A percentile compares a stretch with the other conserved stretches of the same genome.
Conservation (phyloP, 1,284 basidiomycete species). For the Cutaneotrichosporon sp. region DNA sequence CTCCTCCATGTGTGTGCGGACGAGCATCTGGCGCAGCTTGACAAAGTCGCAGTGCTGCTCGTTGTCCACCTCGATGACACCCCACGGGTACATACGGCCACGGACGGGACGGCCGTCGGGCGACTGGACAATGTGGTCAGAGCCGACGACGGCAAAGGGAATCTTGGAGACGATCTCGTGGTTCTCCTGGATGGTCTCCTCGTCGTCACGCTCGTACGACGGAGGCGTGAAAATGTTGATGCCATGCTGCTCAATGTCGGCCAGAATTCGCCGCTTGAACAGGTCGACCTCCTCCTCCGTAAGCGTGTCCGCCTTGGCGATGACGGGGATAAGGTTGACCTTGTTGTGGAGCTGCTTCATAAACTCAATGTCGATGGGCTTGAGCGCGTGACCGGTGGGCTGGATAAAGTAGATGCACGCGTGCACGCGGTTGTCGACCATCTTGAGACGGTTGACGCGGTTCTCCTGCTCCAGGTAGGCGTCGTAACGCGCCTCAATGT, state of each 20-base stretch:
- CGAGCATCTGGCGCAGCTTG: slow-evolving; percentile 96
- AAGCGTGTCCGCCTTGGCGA: slow-evolving; percentile 92
- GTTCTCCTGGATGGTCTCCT: slow-evolving; percentile 90
- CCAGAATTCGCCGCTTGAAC: slow-evolving; percentile 87
- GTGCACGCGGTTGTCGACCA: slow-evolving; percentile 52
- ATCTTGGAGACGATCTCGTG: slow-evolving; percentile 96
- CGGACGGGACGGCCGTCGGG: slow-evolving; percentile 83
- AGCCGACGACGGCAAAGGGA: slow-evolving; percentile 93
- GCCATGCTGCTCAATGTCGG: slow-evolving; percentile 84
- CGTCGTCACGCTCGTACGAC: slow-evolving; percentile 91
- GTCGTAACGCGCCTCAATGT: slow-evolving; percentile 94
- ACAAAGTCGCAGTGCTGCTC: slow-evolving; percentile 98
- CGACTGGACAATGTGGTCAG: slow-evolving; percentile 70
- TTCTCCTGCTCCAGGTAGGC: slow-evolving; percentile 96
- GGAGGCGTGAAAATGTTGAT: slow-evolving; percentile 96
- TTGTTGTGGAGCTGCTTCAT: slow-evolving; percentile 92
- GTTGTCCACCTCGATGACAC: slow-evolving; percentile 95
- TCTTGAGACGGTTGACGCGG: slow-evolving; percentile 68
- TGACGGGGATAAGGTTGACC: slow-evolving; percentile 95
- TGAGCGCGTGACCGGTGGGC: slow-evolving; percentile 92
- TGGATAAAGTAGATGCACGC: slow-evolving; percentile 94
- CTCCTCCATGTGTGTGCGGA: slow-evolving; percentile 97
- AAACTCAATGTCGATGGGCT: slow-evolving; percentile 95
- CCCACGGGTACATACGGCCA: slow-evolving; percentile 92
- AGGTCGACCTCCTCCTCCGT: slow-evolving; percentile 87